Evolutionary conservation across 768 basidiomycete genomes (phyloP).

Genomic region (Mycena capillaripes): DNA sequence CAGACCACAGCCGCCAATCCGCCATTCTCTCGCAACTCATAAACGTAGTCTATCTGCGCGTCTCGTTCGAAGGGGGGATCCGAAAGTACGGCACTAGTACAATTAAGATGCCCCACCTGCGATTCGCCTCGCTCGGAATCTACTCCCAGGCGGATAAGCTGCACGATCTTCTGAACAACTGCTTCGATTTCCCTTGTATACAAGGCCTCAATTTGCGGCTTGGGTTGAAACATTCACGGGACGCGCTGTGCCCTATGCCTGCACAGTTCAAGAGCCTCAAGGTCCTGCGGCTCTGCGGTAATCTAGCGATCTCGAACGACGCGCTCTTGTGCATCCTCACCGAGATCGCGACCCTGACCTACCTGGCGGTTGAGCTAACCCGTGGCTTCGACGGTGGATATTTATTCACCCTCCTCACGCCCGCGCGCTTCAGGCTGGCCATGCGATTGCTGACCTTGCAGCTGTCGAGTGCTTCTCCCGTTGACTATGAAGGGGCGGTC

Average conservation of each 20-base stretch:
- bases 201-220: constrained; percentile 1
- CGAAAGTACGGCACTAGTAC: not conserved
- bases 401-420: constrained; percentile 3
- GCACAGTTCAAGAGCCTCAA: constrained; percentile 7
- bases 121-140: not conserved
- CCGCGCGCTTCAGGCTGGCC: not conserved
- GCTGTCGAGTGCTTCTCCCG: not conserved
- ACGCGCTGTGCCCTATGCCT: constrained; percentile 1
- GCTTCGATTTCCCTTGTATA: constrained; percentile 6
- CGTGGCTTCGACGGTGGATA: not conserved
- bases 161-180: not conserved
- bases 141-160: not conserved
- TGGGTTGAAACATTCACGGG: not conserved
- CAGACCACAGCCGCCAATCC: not conserved
- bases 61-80: not conserved
- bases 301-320: constrained; percentile 2
- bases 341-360: not conserved
- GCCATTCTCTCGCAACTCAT: not conserved
- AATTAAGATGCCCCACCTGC: constrained; percentile 7
- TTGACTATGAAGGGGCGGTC: not conserved
- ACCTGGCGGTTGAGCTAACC: not conserved
- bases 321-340: constrained; percentile 4
- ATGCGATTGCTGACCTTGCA: not conserved
- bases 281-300: constrained; percentile 4
- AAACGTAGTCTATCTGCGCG: constrained; percentile 1